A percentile compares a stretch with the other conserved stretches of the same genome.
Conservation (phyloP, 768 basidiomycete species). For the Collybia mongolica region DNA sequence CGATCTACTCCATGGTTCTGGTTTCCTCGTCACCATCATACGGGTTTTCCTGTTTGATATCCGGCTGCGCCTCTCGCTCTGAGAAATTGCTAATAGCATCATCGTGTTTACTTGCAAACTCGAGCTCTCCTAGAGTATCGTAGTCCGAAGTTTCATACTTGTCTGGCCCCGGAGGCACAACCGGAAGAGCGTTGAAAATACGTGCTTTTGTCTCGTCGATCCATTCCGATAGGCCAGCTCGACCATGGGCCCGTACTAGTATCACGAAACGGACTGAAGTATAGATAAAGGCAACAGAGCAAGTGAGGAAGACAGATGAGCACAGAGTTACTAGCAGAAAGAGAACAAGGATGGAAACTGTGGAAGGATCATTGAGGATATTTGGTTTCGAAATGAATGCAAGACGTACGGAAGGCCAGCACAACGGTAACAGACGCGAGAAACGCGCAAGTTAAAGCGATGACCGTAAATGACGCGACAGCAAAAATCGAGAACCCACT, state of each 20-base stretch:
- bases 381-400: not conserved
- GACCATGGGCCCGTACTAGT: conserved; percentile 31
- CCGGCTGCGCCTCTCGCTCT: not conserved
- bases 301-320: conserved; percentile 31
- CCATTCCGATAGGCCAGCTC: conserved; percentile 24
- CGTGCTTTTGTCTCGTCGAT: conserved; percentile 17
- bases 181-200: conserved; percentile 4
- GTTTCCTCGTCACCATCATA: no score
- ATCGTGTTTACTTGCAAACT: conserved; percentile 3
- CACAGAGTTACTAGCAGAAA: conserved; percentile 29
- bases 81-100: not conserved
- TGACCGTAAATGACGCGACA: conserved; percentile 28
- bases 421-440: conserved; percentile 28
- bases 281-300: conserved; percentile 26
- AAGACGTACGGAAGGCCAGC: conserved; percentile 27
- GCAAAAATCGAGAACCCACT: conserved; percentile 30
- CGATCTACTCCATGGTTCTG: no score
- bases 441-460: conserved; percentile 33
- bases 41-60: not conserved
- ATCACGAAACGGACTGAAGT: conserved; percentile 29
- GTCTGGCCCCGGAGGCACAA: not conserved
- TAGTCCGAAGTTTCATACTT: conserved; percentile 1
- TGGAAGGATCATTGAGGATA: conserved; percentile 1
- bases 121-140: conserved; percentile 1
- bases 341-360: conserved; percentile 33